Base-by-base conservation (phyloP, 805 yeast species). In the Pichia paraexigua region DNA sequence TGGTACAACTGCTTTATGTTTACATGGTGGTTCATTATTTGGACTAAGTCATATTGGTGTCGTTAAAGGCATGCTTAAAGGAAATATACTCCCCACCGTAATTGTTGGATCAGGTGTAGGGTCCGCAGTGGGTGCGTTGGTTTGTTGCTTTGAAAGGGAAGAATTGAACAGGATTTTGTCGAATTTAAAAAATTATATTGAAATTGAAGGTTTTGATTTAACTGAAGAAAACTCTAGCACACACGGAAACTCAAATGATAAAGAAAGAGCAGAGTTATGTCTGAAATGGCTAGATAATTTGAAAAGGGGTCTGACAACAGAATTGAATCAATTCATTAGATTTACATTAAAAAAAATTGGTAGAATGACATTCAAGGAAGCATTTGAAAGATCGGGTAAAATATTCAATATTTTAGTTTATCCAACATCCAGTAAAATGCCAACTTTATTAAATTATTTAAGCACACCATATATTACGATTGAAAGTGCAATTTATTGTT, bases 11-110 rank as follows among this genome's bases (percentile, higher is more conserved):
- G 97, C 97, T 0, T 72, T 94, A 51, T 79, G 92, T 40, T 71
- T 94, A 25, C 97, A 94, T 67, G 99, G 99, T 28, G 98, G 99
- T 2, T 86, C 97, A 0, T 70, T 94, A 22, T 94, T 92, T 70
- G 98, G 99, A 0, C 71, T 94, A 55, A 91, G 96, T 60, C 99
- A 94, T 66, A 64, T 94, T 37, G 99, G 99, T 2, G 96, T 91
- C 1, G 87, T 92, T 10, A 85, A 85, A 56, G 92, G 94, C 0
- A 71, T 94, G n/a, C 78, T 84, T 54, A 76, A 77, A 56, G 82
- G 85, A 56, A 84, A 86, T 1, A 69, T 91, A 40, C 71, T 94
- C 48, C 99, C 99, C 0, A 71, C 85, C 42, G 86, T 94, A 2
- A 80, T 92, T 22, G 87, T 92, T 8, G 99, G 99, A 0, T 85